A percentile compares a stretch with the other conserved stretches of the same genome.
Conservation (phyloP, 1,284 basidiomycete species). For the Moesziomyces sp. region DNA sequence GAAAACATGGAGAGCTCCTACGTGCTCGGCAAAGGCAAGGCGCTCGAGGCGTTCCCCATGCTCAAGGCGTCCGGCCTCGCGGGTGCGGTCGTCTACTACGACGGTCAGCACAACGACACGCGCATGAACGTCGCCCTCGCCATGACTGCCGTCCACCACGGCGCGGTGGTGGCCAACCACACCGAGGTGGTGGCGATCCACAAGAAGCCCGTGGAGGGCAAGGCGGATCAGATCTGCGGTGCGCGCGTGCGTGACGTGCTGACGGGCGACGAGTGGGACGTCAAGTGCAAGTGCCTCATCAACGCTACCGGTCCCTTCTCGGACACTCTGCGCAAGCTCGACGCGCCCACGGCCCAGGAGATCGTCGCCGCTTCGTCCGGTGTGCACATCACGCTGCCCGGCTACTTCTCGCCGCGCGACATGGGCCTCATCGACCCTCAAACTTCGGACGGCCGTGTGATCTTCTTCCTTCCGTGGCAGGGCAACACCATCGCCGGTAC, state of each 20-base stretch:
- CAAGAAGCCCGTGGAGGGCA: constrained; percentile 73
- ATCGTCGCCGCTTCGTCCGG: constrained; percentile 94
- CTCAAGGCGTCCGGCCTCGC: constrained; percentile 91
- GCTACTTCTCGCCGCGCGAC: constrained; percentile 92
- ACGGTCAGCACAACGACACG: constrained; percentile 97
- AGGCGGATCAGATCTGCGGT: constrained; percentile 75
- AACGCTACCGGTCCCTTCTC: constrained; percentile 97
- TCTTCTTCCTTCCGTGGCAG: constrained; percentile 99
- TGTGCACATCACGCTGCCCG: constrained; percentile 94
- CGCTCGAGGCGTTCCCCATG: constrained; percentile 95
- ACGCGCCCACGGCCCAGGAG: constrained; percentile 81
- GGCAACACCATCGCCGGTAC: constrained; percentile 97
- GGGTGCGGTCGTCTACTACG: constrained; percentile 95
- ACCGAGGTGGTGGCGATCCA: constrained; percentile 83
- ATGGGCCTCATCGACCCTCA: constrained; percentile 96
- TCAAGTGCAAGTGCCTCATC: constrained; percentile 89
- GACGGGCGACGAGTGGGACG: constrained; percentile 83
- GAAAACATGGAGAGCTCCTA: constrained; percentile 98
- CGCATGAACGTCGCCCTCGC: constrained; percentile 90
- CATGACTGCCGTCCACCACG: constrained; percentile 93
- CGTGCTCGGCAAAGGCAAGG: constrained; percentile 86
- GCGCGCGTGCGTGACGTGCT: constrained; percentile 84
- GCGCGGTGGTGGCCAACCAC: constrained; percentile 90
- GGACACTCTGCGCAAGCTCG: constrained; percentile 86
- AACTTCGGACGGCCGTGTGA: constrained; percentile 94